Base-by-base conservation (phyloP, 306 rosid genomes). In the Sophora flavescens region DNA sequence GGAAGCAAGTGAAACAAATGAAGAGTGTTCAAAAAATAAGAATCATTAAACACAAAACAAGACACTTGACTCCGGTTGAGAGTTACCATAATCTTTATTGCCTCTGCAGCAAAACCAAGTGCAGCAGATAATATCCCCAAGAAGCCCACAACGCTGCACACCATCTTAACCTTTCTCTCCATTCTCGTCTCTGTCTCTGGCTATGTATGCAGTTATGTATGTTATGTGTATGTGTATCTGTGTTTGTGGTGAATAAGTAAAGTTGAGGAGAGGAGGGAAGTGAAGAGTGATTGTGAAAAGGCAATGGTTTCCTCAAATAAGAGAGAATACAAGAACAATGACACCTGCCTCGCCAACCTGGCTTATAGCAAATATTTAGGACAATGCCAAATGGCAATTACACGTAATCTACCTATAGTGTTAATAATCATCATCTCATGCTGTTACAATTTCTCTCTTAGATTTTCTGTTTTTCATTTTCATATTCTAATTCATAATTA, bases 101-200 rank as follows among this genome's bases (percentile, higher is more conserved):
- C 96, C 78, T 93, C 98, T 0, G 96, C 98, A 84, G 35, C 94
- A 79, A 93, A 90, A 41, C 91, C 89, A 58, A 93, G 80, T 15
- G 90, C 91, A 70, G 93, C 96, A 0, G 98, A 84, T 33, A 91
- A 76, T 3, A 93, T 75, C 15, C 91, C 97, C 74, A 93, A 70
- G 45, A 93, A 86, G 35, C 86, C 97, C 64, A 85, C 97, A 0
- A 77, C 75, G 33, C 86, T 10, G 68, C 84, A 79, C 28, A 81
- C 80, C 45, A 66, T 17, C 36, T 77, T 8, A 47, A 69, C 82
- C 85, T 32, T 84, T 70, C 47, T 77, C 85, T 84, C 88, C 88
- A 74, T 86, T 41, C 26, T 72, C 42, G 1, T 64, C 70, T 39
- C 45, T 35, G 17, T 50, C 56, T 36, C 68, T 63, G 12, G 26